Evolutionary conservation across 805 yeast genomes (phyloP), one percentile per base, ranked within the genome.

Genomic region (Jamesozyma lodderae): DNA sequence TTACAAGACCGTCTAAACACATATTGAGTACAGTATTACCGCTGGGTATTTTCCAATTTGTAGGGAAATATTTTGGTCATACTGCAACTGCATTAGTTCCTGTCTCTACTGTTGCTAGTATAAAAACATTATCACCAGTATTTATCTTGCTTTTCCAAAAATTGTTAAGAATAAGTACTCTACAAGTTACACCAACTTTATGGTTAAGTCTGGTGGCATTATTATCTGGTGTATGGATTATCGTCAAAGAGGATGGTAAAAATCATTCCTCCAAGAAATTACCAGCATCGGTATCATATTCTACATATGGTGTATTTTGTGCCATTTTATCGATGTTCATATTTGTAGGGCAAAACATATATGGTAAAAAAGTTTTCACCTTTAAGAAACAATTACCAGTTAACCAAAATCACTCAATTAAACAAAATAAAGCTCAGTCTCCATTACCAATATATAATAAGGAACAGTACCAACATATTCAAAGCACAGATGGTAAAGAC

Each of bases 321-420:
- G 90, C 95, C 10, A 61, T 79, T 8, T 42, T 75, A 22, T 76
- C 92, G 4, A 72, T 88, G 35, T 56, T 81, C 6, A 75, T 85
- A 15, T 86, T 87, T 64, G 94, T 90, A 4, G 73, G 78, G 2
- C 95, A 86, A 53, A 86, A 86, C 55, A 82, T 87, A 32, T 86
- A 84, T 59, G 87, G 92, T 27, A 87, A 87, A 61, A 79, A 77
- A 45, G 77, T 87, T 28, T 73, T 86, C 44, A 84, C 88, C 26
- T 60, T 20, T 31, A 31, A 31, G 15, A 11, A 8, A 8, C 16
- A 17, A 15, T 8, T 14, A 11, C 15, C 18, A 14, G 8, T 5
- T 28, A 14, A 6, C 31, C n/a, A 30, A 14, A 10, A 17, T 17
- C 17, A 30, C 19, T 10, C 24, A 33, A 5, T 23, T 11, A 11